Evolutionary conservation across 2,329 filamentous ascomycete species (phyloP).

Genomic region (Verticillium dahliae): DNA sequence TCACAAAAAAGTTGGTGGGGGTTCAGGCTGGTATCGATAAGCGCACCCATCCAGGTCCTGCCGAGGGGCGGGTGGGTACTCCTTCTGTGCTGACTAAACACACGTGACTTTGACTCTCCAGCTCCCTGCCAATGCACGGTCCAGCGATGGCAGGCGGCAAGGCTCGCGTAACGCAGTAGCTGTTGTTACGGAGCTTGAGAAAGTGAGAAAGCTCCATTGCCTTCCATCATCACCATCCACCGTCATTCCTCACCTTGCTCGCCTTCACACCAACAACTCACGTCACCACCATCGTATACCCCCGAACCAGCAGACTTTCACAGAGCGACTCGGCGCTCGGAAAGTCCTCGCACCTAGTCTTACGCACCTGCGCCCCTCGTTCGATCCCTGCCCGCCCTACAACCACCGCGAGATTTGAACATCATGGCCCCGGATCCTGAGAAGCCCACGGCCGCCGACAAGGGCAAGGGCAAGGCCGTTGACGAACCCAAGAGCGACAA

Average conservation of each 20-base stretch:
- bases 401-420: slow-evolving; percentile 18
- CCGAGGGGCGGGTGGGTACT: background rate
- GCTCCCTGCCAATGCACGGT: background rate
- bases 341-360: background rate
- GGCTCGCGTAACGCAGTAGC: slow-evolving; percentile 38
- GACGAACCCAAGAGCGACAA: slow-evolving; percentile 67
- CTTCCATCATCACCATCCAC: slow-evolving; percentile 25
- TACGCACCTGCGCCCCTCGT: background rate
- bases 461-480: slow-evolving; percentile 91
- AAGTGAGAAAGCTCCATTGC: slow-evolving; percentile 29
- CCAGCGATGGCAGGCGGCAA: slow-evolving; percentile 30
- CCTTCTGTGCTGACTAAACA: background rate
- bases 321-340: background rate
- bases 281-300: slow-evolving; percentile 2
- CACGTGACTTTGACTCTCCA: background rate
- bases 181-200: slow-evolving; percentile 27
- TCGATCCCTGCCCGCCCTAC: background rate
- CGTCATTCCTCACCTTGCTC: slow-evolving; percentile 17
- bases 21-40: background rate
- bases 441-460: slow-evolving; percentile 76
- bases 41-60: background rate
- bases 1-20: background rate
- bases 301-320: slow-evolving; percentile 6
- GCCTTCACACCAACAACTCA: background rate
- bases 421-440: slow-evolving; percentile 93